phyloP scores from a whole-genome alignment of 1,284 basidiomycete species.

The Grifola frondosa region DNA sequence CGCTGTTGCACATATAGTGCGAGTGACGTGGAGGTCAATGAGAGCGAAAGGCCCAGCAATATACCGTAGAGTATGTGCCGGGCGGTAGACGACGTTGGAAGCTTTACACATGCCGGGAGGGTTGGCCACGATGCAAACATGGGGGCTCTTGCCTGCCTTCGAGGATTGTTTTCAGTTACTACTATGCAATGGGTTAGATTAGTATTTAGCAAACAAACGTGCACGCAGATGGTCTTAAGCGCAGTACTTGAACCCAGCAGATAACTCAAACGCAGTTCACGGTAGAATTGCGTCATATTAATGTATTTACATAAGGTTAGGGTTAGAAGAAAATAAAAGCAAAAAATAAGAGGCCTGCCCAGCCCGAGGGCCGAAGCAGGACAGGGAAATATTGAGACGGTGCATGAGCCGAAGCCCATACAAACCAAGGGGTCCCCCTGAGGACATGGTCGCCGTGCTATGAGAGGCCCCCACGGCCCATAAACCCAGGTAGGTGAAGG shows the following conservation, averaged over 20 bases:
- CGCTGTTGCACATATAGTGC: conserved; percentile 48
- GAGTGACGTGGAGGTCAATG: conserved; percentile 62
- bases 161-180: too few relatives aligned
- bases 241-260: too few relatives aligned
- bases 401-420: conserved; percentile 68
- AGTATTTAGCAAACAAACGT: conserved; percentile 5
- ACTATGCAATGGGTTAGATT: conserved; percentile 6
- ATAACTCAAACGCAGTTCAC: not conserved
- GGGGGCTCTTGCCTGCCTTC: too few relatives aligned
- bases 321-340: conserved; percentile 26
- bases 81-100: conserved; percentile 36
- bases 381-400: conserved; percentile 72
- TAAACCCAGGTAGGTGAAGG: conserved; percentile 41
- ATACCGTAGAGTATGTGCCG: conserved; percentile 64
- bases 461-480: conserved; percentile 50
- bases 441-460: conserved; percentile 74
- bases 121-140: too few relatives aligned
- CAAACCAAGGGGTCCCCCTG: conserved; percentile 48
- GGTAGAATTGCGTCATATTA: conserved; percentile 14
- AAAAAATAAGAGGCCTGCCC: conserved; percentile 35
- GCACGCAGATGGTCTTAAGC: too few relatives aligned
- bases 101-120: too few relatives aligned
- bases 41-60: conserved; percentile 68
- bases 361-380: conserved; percentile 50
- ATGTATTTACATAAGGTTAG: conserved; percentile 26